These are phyloP conservation scores for Rehmannia glutinosa DNA, from an alignment of 257 asterid genomes.

Conservation along the genomic window DNA sequence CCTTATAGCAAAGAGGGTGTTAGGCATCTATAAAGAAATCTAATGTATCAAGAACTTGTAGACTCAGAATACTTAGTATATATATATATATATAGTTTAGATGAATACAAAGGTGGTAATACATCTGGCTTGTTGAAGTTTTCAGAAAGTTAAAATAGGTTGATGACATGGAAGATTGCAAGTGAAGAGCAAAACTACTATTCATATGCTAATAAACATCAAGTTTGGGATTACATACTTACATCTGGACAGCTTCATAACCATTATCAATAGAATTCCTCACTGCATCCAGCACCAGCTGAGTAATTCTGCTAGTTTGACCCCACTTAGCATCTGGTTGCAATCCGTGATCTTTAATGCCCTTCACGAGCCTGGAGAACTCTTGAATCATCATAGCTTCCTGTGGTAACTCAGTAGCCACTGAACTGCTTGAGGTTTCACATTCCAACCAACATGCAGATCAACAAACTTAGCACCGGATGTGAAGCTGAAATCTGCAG, in stretches of 20 bases:
- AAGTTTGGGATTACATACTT: constrained; percentile 7
- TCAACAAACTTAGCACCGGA: constrained; percentile 59
- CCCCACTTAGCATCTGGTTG: constrained; percentile 63
- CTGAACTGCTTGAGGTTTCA: constrained; percentile 49
- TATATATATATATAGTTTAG: no score
- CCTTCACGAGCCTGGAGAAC: constrained; percentile 50
- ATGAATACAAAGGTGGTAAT: no score
- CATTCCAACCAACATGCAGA: constrained; percentile 69
- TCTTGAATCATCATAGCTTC: constrained; percentile 65
- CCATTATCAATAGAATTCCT: constrained; percentile 55
- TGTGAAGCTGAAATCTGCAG: constrained; percentile 46
- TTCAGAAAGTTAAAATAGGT: no score
- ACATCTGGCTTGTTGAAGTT: no score
- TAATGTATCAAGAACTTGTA: no score
- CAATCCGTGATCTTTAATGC: constrained; percentile 22
- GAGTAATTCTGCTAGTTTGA: constrained; percentile 47
- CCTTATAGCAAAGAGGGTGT: no score
- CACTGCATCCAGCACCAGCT: constrained; percentile 71
- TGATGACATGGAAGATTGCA: no score
- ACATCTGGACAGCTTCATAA: constrained; percentile 40
- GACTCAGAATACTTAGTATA: no score
- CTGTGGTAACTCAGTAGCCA: constrained; percentile 49
- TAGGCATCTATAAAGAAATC: no score
- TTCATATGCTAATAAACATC: no score
- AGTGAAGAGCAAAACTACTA: no score